Percentiles rank a stretch among this genome's conserved stretches.
These are phyloP conservation scores for Selaginella tamariscina DNA, from an alignment of 75 land plant genomes.

Conservation along the genomic window DNA sequence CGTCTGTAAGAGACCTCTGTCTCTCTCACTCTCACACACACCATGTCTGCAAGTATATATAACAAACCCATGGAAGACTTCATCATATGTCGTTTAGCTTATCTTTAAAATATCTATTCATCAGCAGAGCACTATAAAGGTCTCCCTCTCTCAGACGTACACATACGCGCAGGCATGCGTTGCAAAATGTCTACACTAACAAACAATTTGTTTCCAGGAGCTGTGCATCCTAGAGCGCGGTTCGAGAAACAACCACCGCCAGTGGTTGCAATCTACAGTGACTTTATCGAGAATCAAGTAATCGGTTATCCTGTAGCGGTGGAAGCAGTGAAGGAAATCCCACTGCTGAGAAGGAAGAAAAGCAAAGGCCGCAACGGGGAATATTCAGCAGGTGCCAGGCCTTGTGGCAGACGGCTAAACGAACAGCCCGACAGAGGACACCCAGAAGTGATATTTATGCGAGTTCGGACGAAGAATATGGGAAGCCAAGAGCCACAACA, in stretches of 20 bases:
- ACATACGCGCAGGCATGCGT: no score
- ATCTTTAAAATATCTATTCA: no score
- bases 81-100: no score
- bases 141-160: no score
- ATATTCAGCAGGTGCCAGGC: background rate
- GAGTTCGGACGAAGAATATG: background rate
- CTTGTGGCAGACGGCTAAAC: constrained; percentile 10
- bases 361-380: background rate
- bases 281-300: background rate
- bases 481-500: background rate
- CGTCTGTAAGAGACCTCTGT: no score
- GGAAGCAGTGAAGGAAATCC: constrained; percentile 1
- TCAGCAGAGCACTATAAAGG: no score
- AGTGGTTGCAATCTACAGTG: background rate
- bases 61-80: no score
- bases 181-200: no score
- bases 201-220: background rate
- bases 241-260: background rate
- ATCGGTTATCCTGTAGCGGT: background rate
- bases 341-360: constrained; percentile 1
- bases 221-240: background rate
- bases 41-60: no score
- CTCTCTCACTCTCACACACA: no score
- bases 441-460: background rate
- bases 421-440: background rate